A percentile compares a stretch with the other conserved stretches of the same genome.
Evolutionary conservation across 495 filamentous ascomycete genomes (phyloP).

Genomic region (Cercophora scortea): DNA sequence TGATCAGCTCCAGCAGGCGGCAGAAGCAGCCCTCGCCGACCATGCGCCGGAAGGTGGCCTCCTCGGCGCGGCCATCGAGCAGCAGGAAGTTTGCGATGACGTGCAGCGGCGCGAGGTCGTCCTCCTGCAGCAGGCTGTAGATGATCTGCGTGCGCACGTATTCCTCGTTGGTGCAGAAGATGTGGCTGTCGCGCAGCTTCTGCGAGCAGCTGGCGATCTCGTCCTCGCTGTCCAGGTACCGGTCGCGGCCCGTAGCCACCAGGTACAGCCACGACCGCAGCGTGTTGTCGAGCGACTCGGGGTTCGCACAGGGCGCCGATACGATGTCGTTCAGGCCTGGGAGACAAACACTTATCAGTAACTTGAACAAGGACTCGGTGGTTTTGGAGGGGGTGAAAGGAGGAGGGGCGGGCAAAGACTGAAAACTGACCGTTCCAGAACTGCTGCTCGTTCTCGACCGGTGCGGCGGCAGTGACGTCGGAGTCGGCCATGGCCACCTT

Average conservation of each 20-base stretch:
- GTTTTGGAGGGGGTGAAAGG: not conserved
- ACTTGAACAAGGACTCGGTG: not conserved
- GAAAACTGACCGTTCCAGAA: conserved; percentile 82
- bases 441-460: conserved; percentile 77
- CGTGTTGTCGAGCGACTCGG: conserved; percentile 78
- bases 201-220: conserved; percentile 80
- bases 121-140: conserved; percentile 86
- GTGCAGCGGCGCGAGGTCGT: conserved; percentile 69
- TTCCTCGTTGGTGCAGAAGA: conserved; percentile 67
- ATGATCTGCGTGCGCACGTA: conserved; percentile 93
- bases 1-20: conserved; percentile 75
- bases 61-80: conserved; percentile 77
- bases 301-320: conserved; percentile 56
- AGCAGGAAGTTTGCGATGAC: conserved; percentile 81
- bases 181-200: conserved; percentile 62
- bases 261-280: conserved; percentile 78
- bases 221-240: conserved; percentile 75
- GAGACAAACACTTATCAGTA: not conserved
- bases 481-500: conserved; percentile 53
- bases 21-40: conserved; percentile 77
- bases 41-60: conserved; percentile 76
- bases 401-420: not conserved
- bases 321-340: conserved; percentile 79
- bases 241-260: conserved; percentile 70
- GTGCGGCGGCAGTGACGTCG: conserved; percentile 56